Conservation (phyloP, 2,329 filamentous ascomycete species). For the Alternaria gaisen region DNA sequence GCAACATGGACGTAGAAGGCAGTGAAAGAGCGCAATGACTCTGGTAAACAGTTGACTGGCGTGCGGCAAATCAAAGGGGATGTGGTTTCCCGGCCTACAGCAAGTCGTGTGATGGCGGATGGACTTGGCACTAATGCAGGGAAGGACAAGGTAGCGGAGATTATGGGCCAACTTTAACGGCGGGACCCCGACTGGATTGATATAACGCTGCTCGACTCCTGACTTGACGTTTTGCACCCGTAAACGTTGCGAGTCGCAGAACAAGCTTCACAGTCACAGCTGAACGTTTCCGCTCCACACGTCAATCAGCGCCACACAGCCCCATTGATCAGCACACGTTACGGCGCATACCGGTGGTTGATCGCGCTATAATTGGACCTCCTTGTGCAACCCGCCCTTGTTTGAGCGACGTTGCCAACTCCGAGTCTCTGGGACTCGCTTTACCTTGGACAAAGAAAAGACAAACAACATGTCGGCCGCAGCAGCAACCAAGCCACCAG, state of each 20-base stretch:
- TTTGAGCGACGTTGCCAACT: slow-evolving; percentile 24
- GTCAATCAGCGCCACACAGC: slow-evolving; percentile 20
- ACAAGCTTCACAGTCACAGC: not conserved
- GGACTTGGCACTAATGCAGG: slow-evolving; percentile 32
- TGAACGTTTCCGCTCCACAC: not conserved
- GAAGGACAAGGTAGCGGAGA: slow-evolving; percentile 21
- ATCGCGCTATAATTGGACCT: slow-evolving; percentile 22
- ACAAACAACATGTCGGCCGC: slow-evolving; percentile 44
- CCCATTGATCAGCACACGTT: slow-evolving; percentile 15
- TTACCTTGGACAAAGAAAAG: slow-evolving; percentile 14
- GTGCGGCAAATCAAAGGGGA: slow-evolving; percentile 9
- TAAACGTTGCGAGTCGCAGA: slow-evolving; percentile 19
- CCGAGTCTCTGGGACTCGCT: slow-evolving; percentile 16
- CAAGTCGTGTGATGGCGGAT: slow-evolving; percentile 12
- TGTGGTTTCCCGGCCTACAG: slow-evolving; percentile 31
- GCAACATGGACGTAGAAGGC: not conserved
- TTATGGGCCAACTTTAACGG: slow-evolving; percentile 26
- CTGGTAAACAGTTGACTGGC: not conserved
- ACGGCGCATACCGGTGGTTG: slow-evolving; percentile 17
- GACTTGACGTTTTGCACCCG: slow-evolving; percentile 17
- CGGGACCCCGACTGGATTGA: slow-evolving; percentile 18
- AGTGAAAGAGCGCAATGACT: not conserved
- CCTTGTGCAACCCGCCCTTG: slow-evolving; percentile 14
- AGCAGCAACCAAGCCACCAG: slow-evolving; percentile 49
- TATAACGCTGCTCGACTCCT: slow-evolving; percentile 7